Percentiles rank a stretch among this genome's conserved stretches.
Evolutionary conservation across 2,329 filamentous ascomycete genomes (phyloP).

Genomic region (Pseudogymnoascus sp.): DNA sequence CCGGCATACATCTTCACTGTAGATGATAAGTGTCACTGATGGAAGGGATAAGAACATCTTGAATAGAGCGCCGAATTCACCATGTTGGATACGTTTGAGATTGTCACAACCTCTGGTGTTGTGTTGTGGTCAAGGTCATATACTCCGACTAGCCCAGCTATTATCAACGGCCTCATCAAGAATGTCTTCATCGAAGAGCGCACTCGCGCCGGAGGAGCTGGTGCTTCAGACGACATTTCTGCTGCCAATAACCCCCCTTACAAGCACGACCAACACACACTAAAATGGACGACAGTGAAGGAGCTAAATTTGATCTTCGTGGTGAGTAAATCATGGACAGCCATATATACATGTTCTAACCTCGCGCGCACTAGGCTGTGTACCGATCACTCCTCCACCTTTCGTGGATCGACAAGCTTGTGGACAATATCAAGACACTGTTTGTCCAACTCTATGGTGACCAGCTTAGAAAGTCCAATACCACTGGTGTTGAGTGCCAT

Average conservation of each 20-base stretch:
- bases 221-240: constrained; percentile 52
- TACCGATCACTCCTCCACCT: constrained; percentile 93
- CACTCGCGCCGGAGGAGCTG: constrained; percentile 44
- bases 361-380: constrained; percentile 59
- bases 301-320: constrained; percentile 94
- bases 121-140: constrained; percentile 93
- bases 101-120: constrained; percentile 89
- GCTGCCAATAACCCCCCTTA: constrained; percentile 64
- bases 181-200: constrained; percentile 98
- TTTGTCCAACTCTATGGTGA: constrained; percentile 87
- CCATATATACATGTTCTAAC: background rate
- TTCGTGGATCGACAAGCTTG: constrained; percentile 92
- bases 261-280: constrained; percentile 83
- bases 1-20: background rate
- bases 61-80: constrained; percentile 12
- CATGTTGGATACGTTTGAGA: constrained; percentile 97
- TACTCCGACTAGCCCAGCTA: constrained; percentile 65
- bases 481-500: constrained; percentile 68
- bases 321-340: constrained; percentile 41
- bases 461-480: constrained; percentile 73
- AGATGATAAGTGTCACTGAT: constrained; percentile 8
- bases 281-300: constrained; percentile 90
- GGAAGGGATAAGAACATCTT: constrained; percentile 7
- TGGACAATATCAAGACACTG: constrained; percentile 88
- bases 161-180: constrained; percentile 91